Percentiles rank a stretch among this genome's conserved stretches.
These are phyloP conservation scores for Anaeromyces robustus DNA, from an alignment of 192 early-diverging fungal genomes.

Conservation along the genomic window DNA sequence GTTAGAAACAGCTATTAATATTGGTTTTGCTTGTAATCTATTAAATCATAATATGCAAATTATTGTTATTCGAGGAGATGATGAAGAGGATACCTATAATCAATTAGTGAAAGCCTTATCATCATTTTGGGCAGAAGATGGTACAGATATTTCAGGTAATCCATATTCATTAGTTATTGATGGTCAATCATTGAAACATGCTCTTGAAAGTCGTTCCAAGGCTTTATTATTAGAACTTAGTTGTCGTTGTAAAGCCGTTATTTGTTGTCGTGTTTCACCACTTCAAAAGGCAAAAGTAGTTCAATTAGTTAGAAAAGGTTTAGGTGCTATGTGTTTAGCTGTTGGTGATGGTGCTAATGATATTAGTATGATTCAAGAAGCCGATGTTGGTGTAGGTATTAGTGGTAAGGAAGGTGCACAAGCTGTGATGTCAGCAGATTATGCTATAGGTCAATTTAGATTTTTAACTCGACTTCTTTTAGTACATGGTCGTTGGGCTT, in stretches of 20 bases:
- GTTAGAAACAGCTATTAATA: constrained; percentile 96
- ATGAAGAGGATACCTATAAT: constrained; percentile 27
- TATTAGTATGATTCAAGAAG: constrained; percentile 43
- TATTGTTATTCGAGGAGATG: constrained; percentile 28
- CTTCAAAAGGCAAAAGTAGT: constrained; percentile 95
- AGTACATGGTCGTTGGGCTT: constrained; percentile 86
- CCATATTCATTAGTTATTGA: constrained; percentile 32
- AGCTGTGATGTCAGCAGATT: constrained; percentile 89
- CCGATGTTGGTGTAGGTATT: constrained; percentile 48
- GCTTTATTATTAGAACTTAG: constrained; percentile 32
- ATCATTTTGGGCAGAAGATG: constrained; percentile 31
- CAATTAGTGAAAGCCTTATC: constrained; percentile 40
- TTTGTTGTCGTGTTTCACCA: constrained; percentile 85
- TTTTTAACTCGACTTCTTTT: constrained; percentile 73
- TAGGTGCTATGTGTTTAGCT: constrained; percentile 51
- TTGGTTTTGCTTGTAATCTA: constrained; percentile 66
- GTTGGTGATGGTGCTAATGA: constrained; percentile 50
- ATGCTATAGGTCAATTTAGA: constrained; percentile 80
- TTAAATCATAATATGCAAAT: constrained; percentile 25
- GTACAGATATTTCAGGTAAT: constrained; percentile 6
- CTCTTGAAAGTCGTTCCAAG: constrained; percentile 49
- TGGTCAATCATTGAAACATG: constrained; percentile 37
- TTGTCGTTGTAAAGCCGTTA: constrained; percentile 49
- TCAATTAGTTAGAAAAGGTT: constrained; percentile 63
- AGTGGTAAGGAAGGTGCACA: constrained; percentile 54